These are phyloP conservation scores for Tetrastigma voinierianum DNA, from an alignment of 164 flowering plant species.

Conservation along the genomic window DNA sequence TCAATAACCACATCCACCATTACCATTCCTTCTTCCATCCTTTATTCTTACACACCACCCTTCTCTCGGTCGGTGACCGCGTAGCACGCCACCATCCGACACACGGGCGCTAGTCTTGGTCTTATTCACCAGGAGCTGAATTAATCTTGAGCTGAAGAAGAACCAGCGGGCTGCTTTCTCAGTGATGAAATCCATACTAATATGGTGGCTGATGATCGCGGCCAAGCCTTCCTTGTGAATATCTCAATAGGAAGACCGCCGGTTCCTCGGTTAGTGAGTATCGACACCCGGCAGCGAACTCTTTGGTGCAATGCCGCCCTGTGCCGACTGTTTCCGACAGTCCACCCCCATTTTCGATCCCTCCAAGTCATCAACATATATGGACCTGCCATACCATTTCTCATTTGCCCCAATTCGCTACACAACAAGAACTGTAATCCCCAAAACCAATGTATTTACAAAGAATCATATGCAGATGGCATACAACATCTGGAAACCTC, in stretches of 20 bases:
- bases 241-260: slow-evolving; percentile 16
- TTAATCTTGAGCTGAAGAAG: too few species aligned
- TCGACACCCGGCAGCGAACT: slow-evolving; percentile 15
- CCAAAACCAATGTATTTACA: background rate
- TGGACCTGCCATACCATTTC: background rate
- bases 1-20: too few species aligned
- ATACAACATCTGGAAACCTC: background rate
- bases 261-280: background rate
- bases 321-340: background rate
- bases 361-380: slow-evolving; percentile 3
- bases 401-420: background rate
- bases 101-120: too few species aligned
- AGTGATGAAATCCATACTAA: background rate
- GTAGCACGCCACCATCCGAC: too few species aligned
- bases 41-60: too few species aligned
- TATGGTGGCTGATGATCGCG: too few species aligned
- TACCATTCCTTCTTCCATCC: too few species aligned
- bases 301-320: slow-evolving; percentile 12
- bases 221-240: background rate
- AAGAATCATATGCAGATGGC: background rate
- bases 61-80: too few species aligned
- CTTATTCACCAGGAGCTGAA: too few species aligned
- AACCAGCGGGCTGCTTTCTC: background rate
- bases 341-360: background rate
- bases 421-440: background rate